These are phyloP conservation scores for Globomyces pollinis-pini DNA, from an alignment of 192 early-diverging fungal species.

Conservation along the genomic window DNA sequence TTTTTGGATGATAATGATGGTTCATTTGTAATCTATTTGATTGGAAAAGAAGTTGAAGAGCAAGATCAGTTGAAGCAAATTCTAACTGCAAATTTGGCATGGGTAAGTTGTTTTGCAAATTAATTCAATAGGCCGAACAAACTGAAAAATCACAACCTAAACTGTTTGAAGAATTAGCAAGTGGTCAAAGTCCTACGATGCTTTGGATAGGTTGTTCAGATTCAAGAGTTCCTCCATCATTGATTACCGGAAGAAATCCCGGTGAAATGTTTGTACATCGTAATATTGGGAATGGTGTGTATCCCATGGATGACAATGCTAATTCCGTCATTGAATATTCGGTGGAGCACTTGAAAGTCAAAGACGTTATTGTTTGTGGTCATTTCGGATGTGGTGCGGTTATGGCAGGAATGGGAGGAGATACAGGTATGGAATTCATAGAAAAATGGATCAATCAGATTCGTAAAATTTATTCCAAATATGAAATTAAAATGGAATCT, in stretches of 20 bases:
- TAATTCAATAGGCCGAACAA: constrained; percentile 26
- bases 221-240: constrained; percentile 75
- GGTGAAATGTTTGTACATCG: constrained; percentile 95
- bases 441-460: constrained; percentile 88
- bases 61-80: too few relatives aligned
- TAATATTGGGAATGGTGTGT: constrained; percentile 93
- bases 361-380: constrained; percentile 91
- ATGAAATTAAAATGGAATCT: constrained; percentile 42
- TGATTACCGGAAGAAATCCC: constrained; percentile 4
- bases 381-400: constrained; percentile 46
- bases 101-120: too few relatives aligned
- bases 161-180: constrained; percentile 64
- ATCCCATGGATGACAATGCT: constrained; percentile 69
- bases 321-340: constrained; percentile 90
- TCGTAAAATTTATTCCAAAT: constrained; percentile 68
- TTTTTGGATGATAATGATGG: background rate
- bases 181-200: constrained; percentile 73
- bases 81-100: too few relatives aligned
- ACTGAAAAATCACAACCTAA: constrained; percentile 44
- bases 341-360: constrained; percentile 82
- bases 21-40: too few relatives aligned
- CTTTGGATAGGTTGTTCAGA: constrained; percentile 93
- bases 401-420: constrained; percentile 17
- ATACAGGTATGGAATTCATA: constrained; percentile 61
- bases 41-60: too few relatives aligned